Evolutionary conservation across 148 eudicot genomes (phyloP), one percentile per base, ranked within the genome.

Genomic region (Nepenthes mirabilis): DNA sequence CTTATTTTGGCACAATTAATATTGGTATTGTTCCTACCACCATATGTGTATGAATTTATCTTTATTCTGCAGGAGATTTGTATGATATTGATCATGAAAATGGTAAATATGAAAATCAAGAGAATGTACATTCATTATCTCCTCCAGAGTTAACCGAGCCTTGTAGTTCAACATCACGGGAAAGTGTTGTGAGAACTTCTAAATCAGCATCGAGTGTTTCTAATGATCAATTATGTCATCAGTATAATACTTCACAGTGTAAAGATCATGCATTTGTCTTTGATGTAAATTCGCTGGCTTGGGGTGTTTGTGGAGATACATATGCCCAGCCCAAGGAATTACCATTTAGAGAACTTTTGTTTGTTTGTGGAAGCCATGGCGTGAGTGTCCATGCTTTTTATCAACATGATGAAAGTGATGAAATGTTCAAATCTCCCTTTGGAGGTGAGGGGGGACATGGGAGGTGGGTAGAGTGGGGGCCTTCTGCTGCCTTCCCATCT

Each of bases 381-480:
- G 83, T 93, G 65, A 83, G 83, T 6, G 86, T 82, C 58, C 98
- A 93, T 80, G 96, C 86, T 23, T 88, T 88, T 67, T 56, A 80
- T 65, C 76, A 65, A 56, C 66, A 59, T 33, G 62, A 60, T 65
- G 68, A 63, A 69, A 63, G 48, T 47, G 40, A 65, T 64, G 70
- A 70, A 67, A 48, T 51, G 37, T 51, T 12, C 37, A 63, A 70
- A 51, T 58, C 71, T 48, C 57, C 58, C 13, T 56, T 36, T 47
- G 76, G 60, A 68, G 75, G 55, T 53, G 83, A 79, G 60, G 55
- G 43, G 64, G 71, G 55, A 59, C 48, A 73, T 57, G 98, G 96
- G 61, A 73, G 68, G 43, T 93, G 98, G 98, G 78, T 82, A 61
- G 94, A 85, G 34, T 93, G 98, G 98, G 88, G 88, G n/a, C 84